phyloP scores from a whole-genome alignment of 2,329 filamentous ascomycete species.

The Ophiocordyceps camponoti-saundersi region DNA sequence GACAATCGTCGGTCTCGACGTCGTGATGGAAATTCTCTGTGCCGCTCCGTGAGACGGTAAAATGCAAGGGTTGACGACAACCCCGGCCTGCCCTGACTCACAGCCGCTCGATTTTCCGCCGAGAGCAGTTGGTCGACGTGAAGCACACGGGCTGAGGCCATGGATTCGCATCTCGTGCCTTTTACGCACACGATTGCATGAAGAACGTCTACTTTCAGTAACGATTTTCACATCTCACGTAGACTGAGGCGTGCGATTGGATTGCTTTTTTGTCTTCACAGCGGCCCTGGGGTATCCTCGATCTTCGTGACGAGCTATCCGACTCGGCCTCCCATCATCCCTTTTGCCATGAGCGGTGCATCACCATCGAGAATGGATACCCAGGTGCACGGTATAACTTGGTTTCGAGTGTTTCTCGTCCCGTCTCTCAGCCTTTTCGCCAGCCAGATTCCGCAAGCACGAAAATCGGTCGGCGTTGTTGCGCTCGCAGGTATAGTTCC shows the following conservation, averaged over 20 bases:
- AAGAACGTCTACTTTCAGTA: not conserved
- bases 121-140: not conserved
- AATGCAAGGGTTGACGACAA: not conserved
- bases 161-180: not conserved
- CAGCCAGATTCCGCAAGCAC: constrained; percentile 20
- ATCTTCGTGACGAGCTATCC: not conserved
- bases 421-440: constrained; percentile 8
- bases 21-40: no score
- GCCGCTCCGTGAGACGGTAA: not conserved
- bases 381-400: constrained; percentile 2
- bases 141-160: not conserved
- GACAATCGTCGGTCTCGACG: not conserved
- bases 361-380: constrained; percentile 1
- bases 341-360: not conserved
- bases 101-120: not conserved
- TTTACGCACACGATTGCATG: not conserved
- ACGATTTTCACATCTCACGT: no score
- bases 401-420: not conserved
- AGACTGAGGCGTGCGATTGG: not conserved
- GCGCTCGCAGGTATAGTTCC: constrained; percentile 60
- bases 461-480: constrained; percentile 59
- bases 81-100: not conserved
- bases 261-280: not conserved
- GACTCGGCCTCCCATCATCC: not conserved
- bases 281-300: not conserved